Base-by-base conservation (phyloP, 257 asterid species). In the Nicotiana paniculata region DNA sequence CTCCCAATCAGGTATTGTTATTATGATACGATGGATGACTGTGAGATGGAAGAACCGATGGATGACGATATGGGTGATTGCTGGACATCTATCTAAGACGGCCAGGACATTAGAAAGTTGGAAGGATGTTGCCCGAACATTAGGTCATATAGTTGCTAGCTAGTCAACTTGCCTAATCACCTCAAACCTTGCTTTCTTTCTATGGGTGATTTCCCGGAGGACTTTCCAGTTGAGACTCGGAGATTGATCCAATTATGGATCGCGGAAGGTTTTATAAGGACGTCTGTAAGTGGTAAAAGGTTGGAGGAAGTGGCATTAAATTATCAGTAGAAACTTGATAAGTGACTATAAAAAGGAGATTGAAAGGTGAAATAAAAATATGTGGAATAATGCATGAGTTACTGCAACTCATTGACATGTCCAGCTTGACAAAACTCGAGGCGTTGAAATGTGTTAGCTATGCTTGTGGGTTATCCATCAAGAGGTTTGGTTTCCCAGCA, bases 201-300 rank as follows among this genome's bases (percentile, higher is more conserved):
- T 37, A 54, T 83, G 5, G 79, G 80, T 33, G 9, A 33, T 2
- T 83, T 77, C 48, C 65, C 21, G 0, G 62, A 58, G n/a, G 61
- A 68, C 5, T 15, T 9, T n/a, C 64, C 37, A 10, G 30, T 78
- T 37, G 39, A 15, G 17, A 81, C 37, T 16, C 5, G 21, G 11
- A 55, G n/a, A 35, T 43, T 83, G 65, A 63, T 63, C 17, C 64
- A 54, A n/a, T 51, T 82, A 39, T 82, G 79, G 85, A 64, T 82
- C 18, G 61, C 69, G 0, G 82, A 82, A 62, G 82, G 85, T 16
- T 82, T 76, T 5, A 18, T 63, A 12, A 54, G 64, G 39, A 4
- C 46, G 26, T 16, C 26, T 12, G 26, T 3, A 33, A 43, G 37
- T 13, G 8, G 4, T 11, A 68, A 70, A 24, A 70, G 10, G 21